phyloP scores from a whole-genome alignment of 805 yeast genomes.

The Kurtzmaniella fragi region DNA sequence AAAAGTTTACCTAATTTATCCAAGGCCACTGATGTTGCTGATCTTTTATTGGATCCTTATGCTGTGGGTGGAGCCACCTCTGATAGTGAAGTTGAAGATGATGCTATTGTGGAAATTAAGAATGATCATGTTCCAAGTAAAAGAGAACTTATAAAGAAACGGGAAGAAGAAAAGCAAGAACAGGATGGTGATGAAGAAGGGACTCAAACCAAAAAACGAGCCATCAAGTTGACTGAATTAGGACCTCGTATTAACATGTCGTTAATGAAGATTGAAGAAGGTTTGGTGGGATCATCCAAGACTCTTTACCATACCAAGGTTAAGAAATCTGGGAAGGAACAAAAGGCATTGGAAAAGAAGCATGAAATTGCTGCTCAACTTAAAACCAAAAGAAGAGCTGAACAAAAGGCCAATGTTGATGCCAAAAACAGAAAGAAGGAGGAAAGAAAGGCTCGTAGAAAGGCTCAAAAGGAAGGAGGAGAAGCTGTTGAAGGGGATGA shows the following conservation, averaged over 20 bases:
- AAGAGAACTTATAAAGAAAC: slow-evolving; percentile 16
- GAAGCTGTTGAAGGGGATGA: slow-evolving; percentile 18
- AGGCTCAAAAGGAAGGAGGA: slow-evolving; percentile 42
- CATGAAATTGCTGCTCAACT: slow-evolving; percentile 60
- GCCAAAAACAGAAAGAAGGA: slow-evolving; percentile 69
- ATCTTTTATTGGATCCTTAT: slow-evolving; percentile 77
- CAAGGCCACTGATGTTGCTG: slow-evolving; percentile 70
- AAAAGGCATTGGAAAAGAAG: slow-evolving; percentile 54
- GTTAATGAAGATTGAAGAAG: slow-evolving; percentile 86
- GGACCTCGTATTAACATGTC: slow-evolving; percentile 85
- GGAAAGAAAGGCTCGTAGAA: slow-evolving; percentile 65
- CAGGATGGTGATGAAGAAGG: slow-evolving; percentile 10
- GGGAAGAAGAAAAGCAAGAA: slow-evolving; percentile 11
- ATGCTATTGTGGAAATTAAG: slow-evolving; percentile 64
- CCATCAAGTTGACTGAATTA: slow-evolving; percentile 85
- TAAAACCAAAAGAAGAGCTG: slow-evolving; percentile 67
- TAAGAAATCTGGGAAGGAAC: slow-evolving; percentile 58
- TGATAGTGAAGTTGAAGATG: slow-evolving; percentile 93
- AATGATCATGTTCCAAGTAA: slow-evolving; percentile 15
- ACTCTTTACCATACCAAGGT: slow-evolving; percentile 77
- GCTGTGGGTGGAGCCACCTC: slow-evolving; percentile 77
- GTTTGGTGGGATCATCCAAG: slow-evolving; percentile 76
- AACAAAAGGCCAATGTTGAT: slow-evolving; percentile 74
- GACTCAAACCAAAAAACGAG: slow-evolving; percentile 55
- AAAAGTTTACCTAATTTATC: slow-evolving; percentile 68